Evolutionary conservation across 192 early-diverging fungal species (phyloP).

Genomic region (Coemansia sp.): DNA sequence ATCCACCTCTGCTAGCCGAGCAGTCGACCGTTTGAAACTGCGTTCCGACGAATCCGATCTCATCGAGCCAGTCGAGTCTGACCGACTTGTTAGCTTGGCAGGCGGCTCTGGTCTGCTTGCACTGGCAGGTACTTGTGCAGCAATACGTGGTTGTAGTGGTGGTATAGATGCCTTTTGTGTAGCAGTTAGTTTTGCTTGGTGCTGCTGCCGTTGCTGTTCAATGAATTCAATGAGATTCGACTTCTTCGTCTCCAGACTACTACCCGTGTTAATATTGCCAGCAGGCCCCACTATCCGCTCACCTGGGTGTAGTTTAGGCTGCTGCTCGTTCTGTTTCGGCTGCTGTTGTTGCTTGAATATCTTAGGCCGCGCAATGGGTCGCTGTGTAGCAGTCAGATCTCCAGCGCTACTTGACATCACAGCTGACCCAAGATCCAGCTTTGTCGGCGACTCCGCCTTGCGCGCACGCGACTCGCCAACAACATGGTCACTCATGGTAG

Average conservation of each 20-base stretch:
- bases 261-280: not conserved
- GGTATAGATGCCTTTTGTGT: not conserved
- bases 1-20: constrained; percentile 40
- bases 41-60: constrained; percentile 45
- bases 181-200: constrained; percentile 2
- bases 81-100: not conserved
- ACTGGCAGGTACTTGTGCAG: not conserved
- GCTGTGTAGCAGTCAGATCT: not conserved
- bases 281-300: not conserved
- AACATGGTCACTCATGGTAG: not conserved
- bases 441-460: constrained; percentile 9
- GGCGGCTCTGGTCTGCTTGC: not conserved
- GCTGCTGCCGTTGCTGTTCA: constrained; percentile 32
- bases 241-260: constrained; percentile 1
- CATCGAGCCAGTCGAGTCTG: constrained; percentile 15
- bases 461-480: constrained; percentile 7
- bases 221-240: constrained; percentile 55
- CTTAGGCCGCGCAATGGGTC: constrained; percentile 18
- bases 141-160: not conserved
- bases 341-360: not conserved
- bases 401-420: not conserved
- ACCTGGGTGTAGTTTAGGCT: constrained; percentile 3
- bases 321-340: not conserved
- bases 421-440: constrained; percentile 4
- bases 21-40: constrained; percentile 50